Base-by-base conservation (phyloP, 2,329 filamentous ascomycete species). In the Didymella sp. region DNA sequence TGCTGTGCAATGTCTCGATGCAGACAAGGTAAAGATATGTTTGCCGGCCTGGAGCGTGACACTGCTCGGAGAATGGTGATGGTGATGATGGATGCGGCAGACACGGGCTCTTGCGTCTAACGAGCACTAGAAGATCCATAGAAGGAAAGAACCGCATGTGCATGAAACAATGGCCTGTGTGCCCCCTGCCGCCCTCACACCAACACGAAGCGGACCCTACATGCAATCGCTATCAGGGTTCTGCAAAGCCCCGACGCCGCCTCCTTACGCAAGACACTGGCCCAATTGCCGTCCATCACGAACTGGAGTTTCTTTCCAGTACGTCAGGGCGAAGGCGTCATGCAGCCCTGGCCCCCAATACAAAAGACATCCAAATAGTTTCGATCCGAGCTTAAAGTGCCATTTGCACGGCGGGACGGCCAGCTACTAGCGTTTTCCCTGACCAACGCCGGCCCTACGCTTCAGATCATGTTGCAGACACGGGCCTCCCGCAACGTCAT, bases 101-200 rank as follows among this genome's bases (percentile, higher is more conserved):
- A 51, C 50, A 46, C 47, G 47, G 51, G 45, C 50, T 52, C 49
- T 48, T 55, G 51, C 35, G 41, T 56, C 52, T 40, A 55, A 55
- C 38, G 44, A 54, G 51, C 51, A 44, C 52, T 51, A 35, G 47
- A 46, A 44, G 35, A 45, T 52, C 42, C 43, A 57, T 44, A 56
- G 52, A 56, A 56, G 41, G 52, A 56, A 56, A 47, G 46, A 50
- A 56, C 52, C 45, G 28, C 33, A 28, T 56, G 52, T 38, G 28
- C 33, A 28, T 56, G 52, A 56, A 57, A 57, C 54, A 52, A 33
- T 50, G 46, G 52, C 19, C 47, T 46, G 35, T 56, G 52, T 31
- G n/a, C 17, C 38, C 8, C 38, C 22, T 33, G 37, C 38, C 30
- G n/a, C n/a, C n/a, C n/a, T n/a, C 38, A 28, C 47, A 21, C 48